A percentile compares a stretch with the other conserved stretches of the same genome.
These are phyloP conservation scores for Macrophomina phaseolina DNA, from an alignment of 2,329 filamentous ascomycete genomes.

Conservation along the genomic window DNA sequence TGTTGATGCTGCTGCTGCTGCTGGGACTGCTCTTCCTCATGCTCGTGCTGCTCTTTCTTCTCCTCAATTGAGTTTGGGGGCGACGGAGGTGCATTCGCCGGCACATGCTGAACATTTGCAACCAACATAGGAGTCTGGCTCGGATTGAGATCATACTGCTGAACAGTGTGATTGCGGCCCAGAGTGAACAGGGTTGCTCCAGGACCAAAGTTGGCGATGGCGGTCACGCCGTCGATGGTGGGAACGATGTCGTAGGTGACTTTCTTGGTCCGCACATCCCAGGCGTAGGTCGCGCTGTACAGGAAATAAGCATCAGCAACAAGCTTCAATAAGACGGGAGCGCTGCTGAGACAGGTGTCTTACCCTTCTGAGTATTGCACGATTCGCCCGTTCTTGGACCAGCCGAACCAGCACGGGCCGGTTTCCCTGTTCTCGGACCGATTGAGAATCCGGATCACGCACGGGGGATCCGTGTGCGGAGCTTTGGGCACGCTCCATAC, in stretches of 20 bases:
- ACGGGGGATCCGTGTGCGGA: constrained; percentile 74
- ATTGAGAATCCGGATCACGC: constrained; percentile 86
- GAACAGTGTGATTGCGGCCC: constrained; percentile 83
- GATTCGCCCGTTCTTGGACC: constrained; percentile 97
- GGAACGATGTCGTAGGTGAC: constrained; percentile 89
- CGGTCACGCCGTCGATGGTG: constrained; percentile 79
- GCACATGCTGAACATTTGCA: constrained; percentile 84
- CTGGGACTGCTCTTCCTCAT: constrained; percentile 34
- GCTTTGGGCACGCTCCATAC: constrained; percentile 96
- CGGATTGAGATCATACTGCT: constrained; percentile 93
- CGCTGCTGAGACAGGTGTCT: constrained; percentile 47
- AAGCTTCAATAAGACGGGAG: constrained; percentile 15
- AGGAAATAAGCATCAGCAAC: constrained; percentile 33
- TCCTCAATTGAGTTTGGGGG: constrained; percentile 83
- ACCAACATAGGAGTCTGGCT: constrained; percentile 71
- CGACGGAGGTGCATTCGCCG: constrained; percentile 77
- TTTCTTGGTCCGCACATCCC: constrained; percentile 98
- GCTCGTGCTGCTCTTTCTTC: constrained; percentile 55
- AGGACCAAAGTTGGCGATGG: constrained; percentile 85
- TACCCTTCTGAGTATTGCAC: constrained; percentile 91
- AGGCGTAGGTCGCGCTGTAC: constrained; percentile 47
- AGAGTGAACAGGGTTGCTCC: constrained; percentile 92
- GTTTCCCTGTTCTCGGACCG: constrained; percentile 70
- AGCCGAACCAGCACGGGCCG: constrained; percentile 93
- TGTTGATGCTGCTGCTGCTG: constrained; percentile 30